Base-by-base conservation (phyloP, 805 yeast species). In the Cyberlindnera misumaiensis region DNA sequence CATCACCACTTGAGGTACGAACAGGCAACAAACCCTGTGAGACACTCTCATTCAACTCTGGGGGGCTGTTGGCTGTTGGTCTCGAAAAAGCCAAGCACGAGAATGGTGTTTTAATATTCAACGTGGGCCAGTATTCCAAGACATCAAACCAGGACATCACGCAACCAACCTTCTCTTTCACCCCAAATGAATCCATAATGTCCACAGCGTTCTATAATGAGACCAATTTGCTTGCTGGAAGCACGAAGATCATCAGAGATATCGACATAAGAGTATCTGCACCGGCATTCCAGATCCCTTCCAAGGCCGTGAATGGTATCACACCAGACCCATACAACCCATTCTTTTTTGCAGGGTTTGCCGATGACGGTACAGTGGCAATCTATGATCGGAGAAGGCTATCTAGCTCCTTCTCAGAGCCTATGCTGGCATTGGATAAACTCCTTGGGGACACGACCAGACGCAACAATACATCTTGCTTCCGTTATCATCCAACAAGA, bases 301-400 rank as follows among this genome's bases (percentile, higher is more conserved):
- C 94, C 1, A 75, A 80, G 49, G 74, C 84, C 42, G 77, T 88
- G 0, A 68, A 75, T 49, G 83, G 83, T 14, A 68, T 89, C 33
- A 68, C 74, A 8, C 65, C 80, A 24, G 89, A 85, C 53, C 90
- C 83, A 3, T 76, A 76, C 52, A 77, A 79, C 51, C 70, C 70
- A 11, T 71, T 75, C 58, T 68, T 74, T 44, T 85, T 89, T 57
- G 76, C 86, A 13, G 79, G 94, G 0, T 75, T 75, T 45, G 76
- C 85, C 36, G 96, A 88, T 49, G 90, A 84, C 52, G 95, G 96
- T 2, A 75, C 93, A 0, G 62, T 88, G 35, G 80, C 90, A 0
- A 67, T 89, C 7, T 89, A 89, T 85, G 95, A 84, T 56, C 68
- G 86, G 45, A 65, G 95, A 46, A 79, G 72, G 46, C 55, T 84